Evolutionary conservation across 768 basidiomycete species (phyloP), one percentile per base, ranked within the genome.

Genomic region (Goffeauzyma gilvescens): DNA sequence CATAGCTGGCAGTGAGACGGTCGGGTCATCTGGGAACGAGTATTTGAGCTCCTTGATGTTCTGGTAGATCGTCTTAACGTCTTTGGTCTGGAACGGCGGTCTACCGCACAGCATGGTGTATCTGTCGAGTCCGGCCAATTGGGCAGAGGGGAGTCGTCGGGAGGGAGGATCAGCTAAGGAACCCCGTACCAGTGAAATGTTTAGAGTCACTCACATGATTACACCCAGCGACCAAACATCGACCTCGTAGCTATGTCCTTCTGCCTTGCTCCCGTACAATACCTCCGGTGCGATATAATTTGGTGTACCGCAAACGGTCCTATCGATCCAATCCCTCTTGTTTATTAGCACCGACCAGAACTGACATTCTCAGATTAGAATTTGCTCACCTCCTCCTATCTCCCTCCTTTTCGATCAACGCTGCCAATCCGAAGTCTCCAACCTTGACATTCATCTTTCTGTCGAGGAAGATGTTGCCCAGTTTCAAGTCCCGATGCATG

Each of bases 281-380:
- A 96, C 87, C 59, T 96, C 90, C 0, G 93, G 93, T 0, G 93
- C 90, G 50, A 98, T 95, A 60, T 98, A 96, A 60, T 98, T 96
- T 2, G 90, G 93, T 0, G 90, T 98, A 1, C 90, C 90, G 52
- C 93, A 95, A 35, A 96, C 93, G 0, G 90, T 98, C 53, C 69
- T 71, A 45, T 6, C 34, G 34, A 15, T 6, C 13, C n/a, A 36
- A 36, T 15, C 18, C 8, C 3, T n/a, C n/a, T n/a, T n/a, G 28
- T 9, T 30, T n/a, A 12, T 23, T 22, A 12, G 22, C 20, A 34
- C 41, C 4, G 9, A 38, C 6, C 20, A 38, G 37, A 5, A 21
- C 30, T 17, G 17, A 10, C 33, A 26, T 20, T n/a, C n/a, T n/a
- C n/a, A n/a, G n/a, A n/a, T n/a, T n/a, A n/a, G 12, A 15, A 0